Evolutionary conservation across 495 filamentous ascomycete genomes (phyloP), one percentile per base, ranked within the genome.

Genomic region (Penicillium macrosclerotiorum): DNA sequence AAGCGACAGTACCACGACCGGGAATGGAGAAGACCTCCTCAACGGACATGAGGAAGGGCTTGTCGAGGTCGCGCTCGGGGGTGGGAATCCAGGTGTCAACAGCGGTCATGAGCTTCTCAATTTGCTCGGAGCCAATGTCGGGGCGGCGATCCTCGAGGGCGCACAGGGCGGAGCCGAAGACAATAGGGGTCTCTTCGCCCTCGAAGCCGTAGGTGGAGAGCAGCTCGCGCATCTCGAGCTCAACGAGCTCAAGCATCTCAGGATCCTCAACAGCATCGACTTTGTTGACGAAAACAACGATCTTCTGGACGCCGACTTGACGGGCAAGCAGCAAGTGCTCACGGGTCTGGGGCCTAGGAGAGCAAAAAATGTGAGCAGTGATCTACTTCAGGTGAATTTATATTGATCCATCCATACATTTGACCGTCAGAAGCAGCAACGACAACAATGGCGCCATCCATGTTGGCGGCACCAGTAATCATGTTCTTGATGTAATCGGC

Each of bases 401-500:
- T 18, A n/a, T n/a, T 19, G 32, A 25, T 5, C 30, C 8, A 49
- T 44, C 14, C 62, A 44, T 74, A 84, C 93, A 98, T 98, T 79
- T 97, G 93, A 71, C 93, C 93, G 68, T 98, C 93, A 20, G 89
- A 95, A 68, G 93, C 93, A 65, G 93, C 94, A 60, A 97, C 94
- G 47, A 98, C 93, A 70, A 98, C 95, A 63, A 98, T 89, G 54
- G 93, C 92, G 64, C 93, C 91, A 58, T 96, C 91, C 91, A 96
- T 96, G 78, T 83, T 89, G 52, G 92, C 89, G 47, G 91, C 88
- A 79, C 91, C 91, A 54, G 91, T 96, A 69, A 96, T 96, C 91
- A 96, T 96, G 82, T 98, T 98, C 84, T 98, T 98, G 74, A 98
- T 96, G 79, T 97, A 98, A 89, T 98, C 93, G 65, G 93, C 93